Percentiles rank a stretch among this genome's conserved stretches.
phyloP scores from a whole-genome alignment of 202 grass and related monocot genomes.

The Elaeis oleifera region DNA sequence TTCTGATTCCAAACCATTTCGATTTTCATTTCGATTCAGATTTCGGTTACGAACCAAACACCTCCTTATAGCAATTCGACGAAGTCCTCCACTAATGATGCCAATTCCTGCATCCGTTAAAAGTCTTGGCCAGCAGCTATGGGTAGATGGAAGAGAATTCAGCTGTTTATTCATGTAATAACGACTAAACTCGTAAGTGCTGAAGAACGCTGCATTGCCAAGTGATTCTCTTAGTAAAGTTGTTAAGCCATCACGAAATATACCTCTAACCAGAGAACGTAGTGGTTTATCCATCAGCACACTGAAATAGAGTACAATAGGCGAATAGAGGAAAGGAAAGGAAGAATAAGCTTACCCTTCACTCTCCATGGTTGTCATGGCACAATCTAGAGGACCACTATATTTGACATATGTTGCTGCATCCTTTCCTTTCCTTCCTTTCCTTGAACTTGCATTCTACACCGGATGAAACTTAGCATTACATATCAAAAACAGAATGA shows the following conservation, averaged over 20 bases:
- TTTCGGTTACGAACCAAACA: too few relatives aligned
- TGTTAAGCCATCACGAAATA: conserved; percentile 75
- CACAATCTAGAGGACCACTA: conserved; percentile 76
- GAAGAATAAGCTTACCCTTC: conserved; percentile 55
- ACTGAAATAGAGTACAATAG: neutral
- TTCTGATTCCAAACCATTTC: too few relatives aligned
- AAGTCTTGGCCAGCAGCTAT: conserved; percentile 27
- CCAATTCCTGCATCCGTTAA: conserved; percentile 68
- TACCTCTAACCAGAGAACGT: conserved; percentile 58
- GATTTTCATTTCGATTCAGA: too few relatives aligned
- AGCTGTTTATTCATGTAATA: conserved; percentile 65
- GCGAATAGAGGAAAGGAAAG: neutral
- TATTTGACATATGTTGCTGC: conserved; percentile 38
- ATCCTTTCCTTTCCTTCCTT: conserved; percentile 25
- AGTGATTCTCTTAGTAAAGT: conserved; percentile 81
- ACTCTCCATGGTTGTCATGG: conserved; percentile 61
- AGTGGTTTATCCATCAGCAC: conserved; percentile 12
- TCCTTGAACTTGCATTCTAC: conserved; percentile 99
- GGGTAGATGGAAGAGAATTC: conserved; percentile 24
- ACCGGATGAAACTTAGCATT: conserved; percentile 64
- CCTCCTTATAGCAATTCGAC: conserved; percentile 56
- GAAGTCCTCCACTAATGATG: conserved; percentile 69
- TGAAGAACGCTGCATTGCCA: conserved; percentile 84
- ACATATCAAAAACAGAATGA: conserved; percentile 24
- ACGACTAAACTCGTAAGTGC: conserved; percentile 68